phyloP scores from a whole-genome alignment of 106 monocot species.

The Dendrobium chrysotoxum region DNA sequence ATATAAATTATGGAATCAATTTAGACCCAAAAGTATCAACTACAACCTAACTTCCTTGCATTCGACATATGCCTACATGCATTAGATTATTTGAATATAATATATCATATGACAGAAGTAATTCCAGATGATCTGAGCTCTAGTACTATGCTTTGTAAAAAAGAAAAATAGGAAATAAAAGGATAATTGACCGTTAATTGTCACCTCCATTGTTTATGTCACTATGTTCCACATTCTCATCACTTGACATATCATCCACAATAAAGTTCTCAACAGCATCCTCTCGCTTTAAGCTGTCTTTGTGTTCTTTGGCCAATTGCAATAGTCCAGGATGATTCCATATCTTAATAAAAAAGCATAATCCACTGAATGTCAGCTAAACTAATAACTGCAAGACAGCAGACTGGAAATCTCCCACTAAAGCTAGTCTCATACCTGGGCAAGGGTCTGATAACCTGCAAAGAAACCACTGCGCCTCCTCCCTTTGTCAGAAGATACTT shows the following conservation, averaged over 20 bases:
- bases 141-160: background rate
- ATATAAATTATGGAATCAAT: background rate
- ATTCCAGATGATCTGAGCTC: background rate
- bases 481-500: slow-evolving; percentile 50
- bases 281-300: slow-evolving; percentile 37
- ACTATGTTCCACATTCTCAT: slow-evolving; percentile 62
- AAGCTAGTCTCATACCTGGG: slow-evolving; percentile 48
- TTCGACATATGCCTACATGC: no score
- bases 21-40: slow-evolving; percentile 2
- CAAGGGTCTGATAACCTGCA: slow-evolving; percentile 78
- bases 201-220: slow-evolving; percentile 55
- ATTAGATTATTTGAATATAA: background rate
- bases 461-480: slow-evolving; percentile 58
- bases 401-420: background rate
- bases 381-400: background rate
- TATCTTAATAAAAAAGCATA: slow-evolving; percentile 36
- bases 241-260: slow-evolving; percentile 76
- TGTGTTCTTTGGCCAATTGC: slow-evolving; percentile 79
- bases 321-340: slow-evolving; percentile 99
- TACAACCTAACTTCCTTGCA: background rate
- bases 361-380: background rate
- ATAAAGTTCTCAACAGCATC: slow-evolving; percentile 83
- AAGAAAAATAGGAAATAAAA: background rate
- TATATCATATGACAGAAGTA: background rate
- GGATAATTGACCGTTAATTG: background rate